Conservation (phyloP, 2,329 filamentous ascomycete species). For the Colletotrichum falcatum region DNA sequence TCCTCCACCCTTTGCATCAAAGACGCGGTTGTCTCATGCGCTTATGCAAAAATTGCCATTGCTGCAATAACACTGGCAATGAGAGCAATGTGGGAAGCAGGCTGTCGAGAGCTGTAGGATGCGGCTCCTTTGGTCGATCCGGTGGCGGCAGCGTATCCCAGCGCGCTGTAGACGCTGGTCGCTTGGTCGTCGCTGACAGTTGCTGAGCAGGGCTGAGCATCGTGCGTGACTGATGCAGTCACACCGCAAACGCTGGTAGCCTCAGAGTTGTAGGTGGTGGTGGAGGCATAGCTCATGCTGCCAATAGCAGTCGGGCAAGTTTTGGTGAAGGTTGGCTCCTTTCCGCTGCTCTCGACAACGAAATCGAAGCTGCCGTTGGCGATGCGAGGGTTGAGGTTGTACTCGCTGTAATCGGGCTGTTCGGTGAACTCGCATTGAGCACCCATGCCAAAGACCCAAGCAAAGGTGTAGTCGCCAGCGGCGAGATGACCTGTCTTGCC, state of each 20-base stretch:
- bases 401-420: conserved; percentile 37
- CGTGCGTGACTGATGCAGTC: conserved; percentile 37
- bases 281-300: conserved; percentile 35
- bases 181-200: conserved; percentile 37
- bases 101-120: neutral
- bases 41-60: conserved; percentile 23
- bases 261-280: conserved; percentile 38
- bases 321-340: conserved; percentile 37
- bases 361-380: conserved; percentile 40
- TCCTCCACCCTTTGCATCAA: neutral
- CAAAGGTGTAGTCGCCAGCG: conserved; percentile 39
- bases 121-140: conserved; percentile 32
- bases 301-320: conserved; percentile 36
- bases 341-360: conserved; percentile 29
- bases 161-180: conserved; percentile 32
- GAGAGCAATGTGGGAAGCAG: conserved; percentile 18
- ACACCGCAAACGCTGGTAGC: conserved; percentile 38
- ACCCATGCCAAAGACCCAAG: conserved; percentile 37
- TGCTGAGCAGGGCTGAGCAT: conserved; percentile 35
- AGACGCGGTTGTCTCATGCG: neutral
- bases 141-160: conserved; percentile 35
- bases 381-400: conserved; percentile 37
- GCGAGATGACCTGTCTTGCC: conserved; percentile 35
- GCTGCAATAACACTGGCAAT: conserved; percentile 21
- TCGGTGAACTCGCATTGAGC: conserved; percentile 38